These are phyloP conservation scores for Lachancea sp. DNA, from an alignment of 805 yeast genomes.

Conservation along the genomic window DNA sequence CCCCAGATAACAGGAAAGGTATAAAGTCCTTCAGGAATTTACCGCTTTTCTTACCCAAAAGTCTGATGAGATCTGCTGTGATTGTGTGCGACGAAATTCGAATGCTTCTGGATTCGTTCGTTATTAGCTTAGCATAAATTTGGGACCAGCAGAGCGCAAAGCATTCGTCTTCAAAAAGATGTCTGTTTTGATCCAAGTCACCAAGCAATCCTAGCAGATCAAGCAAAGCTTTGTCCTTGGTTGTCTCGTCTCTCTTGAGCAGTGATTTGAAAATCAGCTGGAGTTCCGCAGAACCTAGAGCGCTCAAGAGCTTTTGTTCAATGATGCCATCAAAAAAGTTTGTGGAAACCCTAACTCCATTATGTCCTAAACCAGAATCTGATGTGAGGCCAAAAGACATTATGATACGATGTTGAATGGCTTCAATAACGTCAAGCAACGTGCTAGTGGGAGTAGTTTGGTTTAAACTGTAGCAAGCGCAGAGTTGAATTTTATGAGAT, in stretches of 20 bases:
- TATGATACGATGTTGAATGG: neutral
- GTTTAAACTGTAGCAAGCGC: no score
- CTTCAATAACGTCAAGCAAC: neutral
- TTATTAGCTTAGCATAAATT: slow-evolving; percentile 69
- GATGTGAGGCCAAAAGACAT: slow-evolving; percentile 29
- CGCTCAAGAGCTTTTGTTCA: slow-evolving; percentile 47
- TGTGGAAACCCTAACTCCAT: slow-evolving; percentile 52
- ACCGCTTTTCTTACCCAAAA: slow-evolving; percentile 49
- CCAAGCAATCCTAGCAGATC: slow-evolving; percentile 42
- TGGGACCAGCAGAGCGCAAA: slow-evolving; percentile 68
- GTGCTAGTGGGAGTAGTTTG: neutral
- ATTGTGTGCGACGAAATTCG: slow-evolving; percentile 57
- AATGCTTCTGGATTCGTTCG: slow-evolving; percentile 62
- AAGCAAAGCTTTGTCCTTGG: slow-evolving; percentile 70
- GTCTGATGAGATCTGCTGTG: slow-evolving; percentile 48
- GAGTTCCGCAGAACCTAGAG: slow-evolving; percentile 38
- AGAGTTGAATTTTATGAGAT: no score
- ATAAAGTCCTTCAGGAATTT: slow-evolving; percentile 65
- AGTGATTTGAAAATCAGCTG: slow-evolving; percentile 68
- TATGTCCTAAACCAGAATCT: slow-evolving; percentile 35
- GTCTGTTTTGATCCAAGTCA: slow-evolving; percentile 13
- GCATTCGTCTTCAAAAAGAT: slow-evolving; percentile 42
- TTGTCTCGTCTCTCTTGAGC: slow-evolving; percentile 72
- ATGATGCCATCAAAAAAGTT: slow-evolving; percentile 76
- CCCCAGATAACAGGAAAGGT: slow-evolving; percentile 68